Percentiles rank a stretch among this genome's conserved stretches.
Evolutionary conservation across 129 eudicot genomes (phyloP).

Genomic region (Kitagawia praeruptora): DNA sequence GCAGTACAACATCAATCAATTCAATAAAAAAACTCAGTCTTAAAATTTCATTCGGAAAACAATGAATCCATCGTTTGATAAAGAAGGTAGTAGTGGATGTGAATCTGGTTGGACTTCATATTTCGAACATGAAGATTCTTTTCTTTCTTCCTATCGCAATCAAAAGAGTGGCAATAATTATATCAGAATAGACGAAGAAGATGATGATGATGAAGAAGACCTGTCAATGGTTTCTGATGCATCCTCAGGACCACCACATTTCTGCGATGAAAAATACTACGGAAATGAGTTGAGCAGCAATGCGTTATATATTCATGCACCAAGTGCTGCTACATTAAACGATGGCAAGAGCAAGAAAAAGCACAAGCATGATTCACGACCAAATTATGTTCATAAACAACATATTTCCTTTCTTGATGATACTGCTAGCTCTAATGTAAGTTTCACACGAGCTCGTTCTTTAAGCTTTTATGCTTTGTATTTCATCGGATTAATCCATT

Average conservation of each 20-base stretch:
- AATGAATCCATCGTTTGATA: slow-evolving; percentile 32
- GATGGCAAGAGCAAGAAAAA: slow-evolving; percentile 23
- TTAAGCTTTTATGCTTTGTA: neutral
- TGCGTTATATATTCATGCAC: slow-evolving; percentile 12
- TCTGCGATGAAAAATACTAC: slow-evolving; percentile 27
- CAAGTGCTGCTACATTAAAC: neutral
- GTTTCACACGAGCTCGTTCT: neutral
- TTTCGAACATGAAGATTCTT: slow-evolving; percentile 43
- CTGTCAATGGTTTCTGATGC: slow-evolving; percentile 86
- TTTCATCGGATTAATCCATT: neutral
- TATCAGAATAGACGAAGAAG: slow-evolving; percentile 13
- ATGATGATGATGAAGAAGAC: slow-evolving; percentile 47
- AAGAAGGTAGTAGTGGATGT: slow-evolving; percentile 68
- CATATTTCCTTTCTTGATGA: slow-evolving; percentile 56
- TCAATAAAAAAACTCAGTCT: neutral
- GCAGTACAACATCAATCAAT: neutral
- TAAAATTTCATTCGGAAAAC: slow-evolving; percentile 6
- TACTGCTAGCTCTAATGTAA: slow-evolving; percentile 75
- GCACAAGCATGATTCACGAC: slow-evolving; percentile 14
- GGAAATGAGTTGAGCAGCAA: neutral
- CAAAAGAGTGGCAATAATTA: neutral
- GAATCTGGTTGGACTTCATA: slow-evolving; percentile 92
- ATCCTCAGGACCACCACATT: slow-evolving; percentile 76
- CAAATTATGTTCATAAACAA: slow-evolving; percentile 19
- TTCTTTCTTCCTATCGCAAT: slow-evolving; percentile 19